Percentiles rank a stretch among this genome's conserved stretches.
Conservation (phyloP, 306 rosid species). For the Prunus campanulata region DNA sequence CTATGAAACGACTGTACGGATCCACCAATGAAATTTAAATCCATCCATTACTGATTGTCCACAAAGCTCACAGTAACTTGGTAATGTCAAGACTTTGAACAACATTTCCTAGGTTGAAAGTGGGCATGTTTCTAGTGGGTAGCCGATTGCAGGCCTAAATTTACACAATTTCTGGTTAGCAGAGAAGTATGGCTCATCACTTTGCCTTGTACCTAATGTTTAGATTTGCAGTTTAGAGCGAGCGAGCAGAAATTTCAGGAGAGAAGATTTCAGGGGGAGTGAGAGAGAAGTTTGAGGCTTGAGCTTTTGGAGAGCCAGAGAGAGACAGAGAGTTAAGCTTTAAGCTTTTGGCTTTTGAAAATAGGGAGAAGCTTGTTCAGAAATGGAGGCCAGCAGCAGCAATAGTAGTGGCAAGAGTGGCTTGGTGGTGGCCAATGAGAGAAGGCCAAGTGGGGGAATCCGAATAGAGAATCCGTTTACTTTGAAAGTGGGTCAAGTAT, state of each 20-base stretch:
- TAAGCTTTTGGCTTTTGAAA: conserved; percentile 13
- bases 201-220: not conserved
- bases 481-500: conserved; percentile 91
- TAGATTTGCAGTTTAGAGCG: conserved; percentile 13
- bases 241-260: not conserved
- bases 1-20: no score
- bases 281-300: conserved; percentile 10
- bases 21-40: no score
- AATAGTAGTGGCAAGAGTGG: conserved; percentile 5
- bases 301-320: not conserved
- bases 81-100: not conserved
- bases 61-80: not conserved
- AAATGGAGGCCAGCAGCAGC: conserved; percentile 53
- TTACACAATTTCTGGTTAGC: not conserved
- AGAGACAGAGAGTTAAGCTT: not conserved
- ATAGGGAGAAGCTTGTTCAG: conserved; percentile 21
- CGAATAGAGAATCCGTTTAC: conserved; percentile 81
- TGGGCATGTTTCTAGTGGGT: not conserved
- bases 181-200: not conserved
- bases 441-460: conserved; percentile 32
- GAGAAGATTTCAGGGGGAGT: not conserved
- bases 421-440: conserved; percentile 22
- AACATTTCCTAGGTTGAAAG: not conserved
- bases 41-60: not conserved
- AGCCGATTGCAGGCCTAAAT: not conserved